A percentile compares a stretch with the other conserved stretches of the same genome.
Evolutionary conservation across 129 eudicot species (phyloP).

Genomic region (Lactuca sativa): DNA sequence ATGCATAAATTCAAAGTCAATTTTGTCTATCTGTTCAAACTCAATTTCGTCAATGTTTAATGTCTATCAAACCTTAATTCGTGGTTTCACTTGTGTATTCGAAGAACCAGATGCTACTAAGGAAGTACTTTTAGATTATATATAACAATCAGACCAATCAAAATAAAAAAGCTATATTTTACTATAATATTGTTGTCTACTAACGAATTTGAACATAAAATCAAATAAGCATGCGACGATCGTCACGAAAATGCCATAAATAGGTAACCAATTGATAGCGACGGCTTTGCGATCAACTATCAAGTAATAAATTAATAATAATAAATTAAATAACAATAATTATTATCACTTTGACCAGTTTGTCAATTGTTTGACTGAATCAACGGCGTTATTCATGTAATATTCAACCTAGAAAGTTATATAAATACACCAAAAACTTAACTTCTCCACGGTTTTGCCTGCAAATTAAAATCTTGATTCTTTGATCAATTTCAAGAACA

Average conservation of each 20-base stretch:
- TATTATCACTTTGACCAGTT: conserved; percentile 4
- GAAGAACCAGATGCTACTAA: conserved; percentile 17
- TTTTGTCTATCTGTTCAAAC: conserved; percentile 1
- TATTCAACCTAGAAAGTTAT: conserved; percentile 20
- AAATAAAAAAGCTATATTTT: conserved; percentile 3
- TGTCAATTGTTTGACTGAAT: conserved; percentile 20
- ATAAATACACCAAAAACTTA: conserved; percentile 26
- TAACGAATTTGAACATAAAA: background rate
- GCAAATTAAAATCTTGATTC: conserved; percentile 4
- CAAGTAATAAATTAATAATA: background rate
- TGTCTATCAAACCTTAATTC: background rate
- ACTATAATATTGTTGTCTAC: background rate
- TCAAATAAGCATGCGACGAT: background rate
- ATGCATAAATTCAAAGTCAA: conserved; percentile 7
- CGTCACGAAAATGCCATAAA: background rate
- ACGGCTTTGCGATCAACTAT: background rate
- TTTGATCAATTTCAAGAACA: background rate
- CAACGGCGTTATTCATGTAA: background rate
- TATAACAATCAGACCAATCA: background rate
- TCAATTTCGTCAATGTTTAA: conserved; percentile 11
- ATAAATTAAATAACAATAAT: background rate
- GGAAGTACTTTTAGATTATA: background rate
- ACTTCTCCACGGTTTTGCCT: conserved; percentile 27
- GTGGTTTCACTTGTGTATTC: conserved; percentile 18
- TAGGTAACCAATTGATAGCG: background rate